Evolutionary conservation across 768 basidiomycete species (phyloP).

Genomic region (Russula abietina): DNA sequence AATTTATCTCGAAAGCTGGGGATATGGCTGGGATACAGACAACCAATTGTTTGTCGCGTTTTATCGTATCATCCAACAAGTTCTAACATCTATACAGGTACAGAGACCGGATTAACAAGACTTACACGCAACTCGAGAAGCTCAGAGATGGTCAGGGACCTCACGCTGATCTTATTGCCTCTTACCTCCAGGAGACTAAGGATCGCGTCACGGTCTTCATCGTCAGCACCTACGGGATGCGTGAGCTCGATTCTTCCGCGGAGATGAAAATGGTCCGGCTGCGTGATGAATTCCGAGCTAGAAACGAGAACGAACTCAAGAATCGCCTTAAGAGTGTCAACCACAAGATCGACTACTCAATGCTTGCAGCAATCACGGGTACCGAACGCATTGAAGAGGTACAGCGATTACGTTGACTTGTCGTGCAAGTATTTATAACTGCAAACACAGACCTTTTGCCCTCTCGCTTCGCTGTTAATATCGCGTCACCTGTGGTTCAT

Average conservation of each 20-base stretch:
- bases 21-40: constrained; percentile 22
- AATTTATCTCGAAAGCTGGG: constrained; percentile 9
- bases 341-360: constrained; percentile 14
- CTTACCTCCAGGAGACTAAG: constrained; percentile 7
- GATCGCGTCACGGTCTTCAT: background rate
- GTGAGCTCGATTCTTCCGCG: constrained; percentile 1
- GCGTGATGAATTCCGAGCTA: constrained; percentile 11
- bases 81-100: constrained; percentile 8
- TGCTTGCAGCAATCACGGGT: constrained; percentile 15
- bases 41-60: constrained; percentile 10
- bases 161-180: background rate
- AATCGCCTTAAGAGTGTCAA: constrained; percentile 13
- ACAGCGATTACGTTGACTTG: background rate
- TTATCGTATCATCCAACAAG: background rate
- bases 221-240: constrained; percentile 10
- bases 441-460: constrained; percentile 5
- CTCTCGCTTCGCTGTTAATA: constrained; percentile 6
- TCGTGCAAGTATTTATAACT: background rate
- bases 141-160: constrained; percentile 4
- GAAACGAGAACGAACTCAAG: constrained; percentile 12
- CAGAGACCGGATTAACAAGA: constrained; percentile 1
- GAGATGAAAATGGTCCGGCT: constrained; percentile 17
- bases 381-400: constrained; percentile 17
- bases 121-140: constrained; percentile 11
- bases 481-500: constrained; percentile 16